These are phyloP conservation scores for Podospora conica DNA, from an alignment of 495 filamentous ascomycete genomes.

Conservation along the genomic window DNA sequence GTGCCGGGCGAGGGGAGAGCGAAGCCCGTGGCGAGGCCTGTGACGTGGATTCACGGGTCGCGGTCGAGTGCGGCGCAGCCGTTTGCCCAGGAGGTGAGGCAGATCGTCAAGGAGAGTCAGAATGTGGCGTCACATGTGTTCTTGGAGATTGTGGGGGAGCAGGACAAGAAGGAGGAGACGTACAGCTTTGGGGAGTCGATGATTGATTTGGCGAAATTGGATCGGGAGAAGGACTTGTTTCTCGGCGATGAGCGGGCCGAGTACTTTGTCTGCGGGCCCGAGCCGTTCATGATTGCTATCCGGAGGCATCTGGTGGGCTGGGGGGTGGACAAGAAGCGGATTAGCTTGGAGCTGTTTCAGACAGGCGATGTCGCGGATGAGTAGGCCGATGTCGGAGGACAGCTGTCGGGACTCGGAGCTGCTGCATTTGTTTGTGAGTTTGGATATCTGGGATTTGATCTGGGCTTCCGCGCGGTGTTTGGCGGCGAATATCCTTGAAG, in stretches of 20 bases:
- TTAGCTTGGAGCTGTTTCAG: constrained; percentile 63
- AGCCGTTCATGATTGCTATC: constrained; percentile 57
- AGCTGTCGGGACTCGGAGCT: not conserved
- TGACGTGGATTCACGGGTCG: constrained; percentile 64
- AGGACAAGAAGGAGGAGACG: constrained; percentile 46
- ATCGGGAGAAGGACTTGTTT: constrained; percentile 47
- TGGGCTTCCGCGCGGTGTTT: not conserved
- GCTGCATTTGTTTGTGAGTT: not conserved
- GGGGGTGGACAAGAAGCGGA: constrained; percentile 49
- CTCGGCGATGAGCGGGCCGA: constrained; percentile 44
- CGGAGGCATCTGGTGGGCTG: constrained; percentile 39
- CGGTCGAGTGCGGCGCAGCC: constrained; percentile 44
- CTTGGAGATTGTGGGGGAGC: constrained; percentile 30
- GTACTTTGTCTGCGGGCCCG: constrained; percentile 67
- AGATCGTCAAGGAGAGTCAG: constrained; percentile 39
- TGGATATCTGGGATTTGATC: not conserved
- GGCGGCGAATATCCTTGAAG: not conserved
- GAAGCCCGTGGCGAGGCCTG: constrained; percentile 35
- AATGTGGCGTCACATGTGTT: constrained; percentile 40
- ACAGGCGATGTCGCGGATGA: constrained; percentile 44
- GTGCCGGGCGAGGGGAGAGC: constrained; percentile 18
- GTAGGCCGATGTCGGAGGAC: not conserved
- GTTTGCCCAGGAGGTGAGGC: constrained; percentile 48
- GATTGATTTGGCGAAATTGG: constrained; percentile 47
- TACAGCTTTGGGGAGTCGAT: constrained; percentile 51